Conservation (phyloP, 2,329 filamentous ascomycete genomes). For the Ophiostoma montium region DNA sequence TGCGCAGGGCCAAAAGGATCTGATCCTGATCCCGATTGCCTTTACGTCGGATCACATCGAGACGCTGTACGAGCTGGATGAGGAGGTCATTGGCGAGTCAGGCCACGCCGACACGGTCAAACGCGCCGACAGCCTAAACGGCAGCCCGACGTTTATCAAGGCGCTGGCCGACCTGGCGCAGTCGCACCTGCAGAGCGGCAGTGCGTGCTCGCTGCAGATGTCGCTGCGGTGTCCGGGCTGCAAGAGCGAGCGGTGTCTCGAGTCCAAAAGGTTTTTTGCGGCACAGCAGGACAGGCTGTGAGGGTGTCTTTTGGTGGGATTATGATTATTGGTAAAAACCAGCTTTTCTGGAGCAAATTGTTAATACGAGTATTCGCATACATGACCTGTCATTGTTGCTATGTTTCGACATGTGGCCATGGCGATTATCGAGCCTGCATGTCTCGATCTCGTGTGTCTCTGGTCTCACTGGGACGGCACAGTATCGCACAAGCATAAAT, state of each 20-base stretch:
- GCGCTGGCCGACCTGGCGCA: constrained; percentile 81
- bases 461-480: not conserved
- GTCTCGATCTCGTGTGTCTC: not conserved
- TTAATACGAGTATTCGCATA: no score
- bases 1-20: constrained; percentile 77
- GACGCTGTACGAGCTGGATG: constrained; percentile 84
- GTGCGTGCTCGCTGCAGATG: constrained; percentile 68
- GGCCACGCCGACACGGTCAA: constrained; percentile 68
- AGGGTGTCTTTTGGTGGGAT: not conserved
- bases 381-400: not conserved
- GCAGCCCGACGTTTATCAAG: constrained; percentile 76
- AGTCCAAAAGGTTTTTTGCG: constrained; percentile 57
- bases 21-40: constrained; percentile 85
- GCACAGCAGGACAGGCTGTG: constrained; percentile 3
- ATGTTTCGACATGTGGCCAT: not conserved
- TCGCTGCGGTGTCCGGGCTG: constrained; percentile 83
- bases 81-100: constrained; percentile 85
- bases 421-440: no score
- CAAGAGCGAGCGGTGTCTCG: constrained; percentile 73
- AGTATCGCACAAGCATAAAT: no score
- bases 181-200: constrained; percentile 56
- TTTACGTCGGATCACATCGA: constrained; percentile 99
- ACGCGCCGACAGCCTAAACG: constrained; percentile 84
- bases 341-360: no score
- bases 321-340: not conserved